Evolutionary conservation across 352 stramenopile species (phyloP).

Genomic region (Globisporangium iwayamae): DNA sequence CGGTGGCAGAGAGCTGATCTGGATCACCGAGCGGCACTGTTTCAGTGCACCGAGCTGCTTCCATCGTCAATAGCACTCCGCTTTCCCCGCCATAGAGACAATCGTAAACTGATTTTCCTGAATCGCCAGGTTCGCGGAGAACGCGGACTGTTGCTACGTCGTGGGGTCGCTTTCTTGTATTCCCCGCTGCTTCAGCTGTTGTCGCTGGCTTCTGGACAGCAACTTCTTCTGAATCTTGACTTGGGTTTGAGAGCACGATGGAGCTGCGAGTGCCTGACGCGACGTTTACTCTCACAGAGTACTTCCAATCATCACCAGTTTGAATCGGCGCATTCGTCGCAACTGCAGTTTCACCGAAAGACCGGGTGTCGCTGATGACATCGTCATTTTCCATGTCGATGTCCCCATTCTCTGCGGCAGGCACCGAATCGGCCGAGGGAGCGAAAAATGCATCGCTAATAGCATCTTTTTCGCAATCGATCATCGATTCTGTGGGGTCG

Average conservation of each 20-base stretch:
- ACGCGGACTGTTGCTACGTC: constrained; percentile 23
- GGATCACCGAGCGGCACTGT: background rate
- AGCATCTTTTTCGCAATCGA: background rate
- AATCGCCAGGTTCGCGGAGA: constrained; percentile 35
- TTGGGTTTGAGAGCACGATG: constrained; percentile 13
- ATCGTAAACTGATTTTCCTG: constrained; percentile 22
- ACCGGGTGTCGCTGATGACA: background rate
- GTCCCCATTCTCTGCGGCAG: background rate
- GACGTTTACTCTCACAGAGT: constrained; percentile 32
- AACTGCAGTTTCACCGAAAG: background rate
- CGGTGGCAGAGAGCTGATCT: background rate
- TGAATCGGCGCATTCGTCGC: background rate
- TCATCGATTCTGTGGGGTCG: background rate
- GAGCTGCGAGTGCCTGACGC: constrained; percentile 25
- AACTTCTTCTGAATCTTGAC: constrained; percentile 1
- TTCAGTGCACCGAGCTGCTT: background rate
- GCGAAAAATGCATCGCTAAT: background rate
- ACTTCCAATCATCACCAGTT: constrained; percentile 8
- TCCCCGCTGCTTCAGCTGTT: background rate
- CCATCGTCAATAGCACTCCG: background rate
- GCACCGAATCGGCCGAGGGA: background rate
- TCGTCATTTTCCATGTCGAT: constrained; percentile 1
- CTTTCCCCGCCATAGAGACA: constrained; percentile 26
- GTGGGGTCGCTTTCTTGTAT: background rate
- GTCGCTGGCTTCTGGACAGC: background rate